Base-by-base conservation (phyloP, 257 asterid genomes). In the Perilla frutescens region DNA sequence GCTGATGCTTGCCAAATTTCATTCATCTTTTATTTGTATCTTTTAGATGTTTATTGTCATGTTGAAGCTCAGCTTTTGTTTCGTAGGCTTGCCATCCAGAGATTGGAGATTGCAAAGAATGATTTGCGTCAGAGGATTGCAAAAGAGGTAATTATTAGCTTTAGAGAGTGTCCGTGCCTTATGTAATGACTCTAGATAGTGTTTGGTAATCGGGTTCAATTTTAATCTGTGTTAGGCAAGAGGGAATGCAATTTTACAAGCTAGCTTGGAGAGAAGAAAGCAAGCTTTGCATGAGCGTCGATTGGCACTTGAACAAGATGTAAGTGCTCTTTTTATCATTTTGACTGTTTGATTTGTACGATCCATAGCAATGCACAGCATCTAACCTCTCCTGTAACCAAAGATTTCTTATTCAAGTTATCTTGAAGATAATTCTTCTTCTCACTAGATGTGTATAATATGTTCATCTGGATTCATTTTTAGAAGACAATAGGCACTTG, bases 291-390 rank as follows among this genome's bases (percentile, higher is more conserved):
- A 87, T 68, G 97, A 92, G 84, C 96, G 96, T 6, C 96, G 93
- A 48, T 85, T 92, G 84, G 91, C 96, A 26, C 98, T 92, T 62
- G 98, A 92, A 85, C 98, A 92, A 83, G 98, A 92, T 86, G 98
- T 92, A 84, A 71, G 89, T 70, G 29, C 40, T 67, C 7, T 44
- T 44, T 49, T 66, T 45, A 37, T 58, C 65, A n/a, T 73, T 45
- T 10, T 20, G 26, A 40, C 47, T 62, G 47, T 65, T 43, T 72
- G 50, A 68, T 57, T 48, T 72, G 26, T 43, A 10, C 63, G 50
- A 40, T 53, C 26, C 26, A 20, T 20, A 20, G 34, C 59, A 48
- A 62, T 77, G 40, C 39, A n/a, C n/a, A n/a, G n/a, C n/a, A n/a
- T n/a, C n/a, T 49, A 39, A 65, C 58, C 29, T 69, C 59, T 70